These are phyloP conservation scores for Termitomyces sp. DNA, from an alignment of 768 basidiomycete genomes.

Conservation along the genomic window DNA sequence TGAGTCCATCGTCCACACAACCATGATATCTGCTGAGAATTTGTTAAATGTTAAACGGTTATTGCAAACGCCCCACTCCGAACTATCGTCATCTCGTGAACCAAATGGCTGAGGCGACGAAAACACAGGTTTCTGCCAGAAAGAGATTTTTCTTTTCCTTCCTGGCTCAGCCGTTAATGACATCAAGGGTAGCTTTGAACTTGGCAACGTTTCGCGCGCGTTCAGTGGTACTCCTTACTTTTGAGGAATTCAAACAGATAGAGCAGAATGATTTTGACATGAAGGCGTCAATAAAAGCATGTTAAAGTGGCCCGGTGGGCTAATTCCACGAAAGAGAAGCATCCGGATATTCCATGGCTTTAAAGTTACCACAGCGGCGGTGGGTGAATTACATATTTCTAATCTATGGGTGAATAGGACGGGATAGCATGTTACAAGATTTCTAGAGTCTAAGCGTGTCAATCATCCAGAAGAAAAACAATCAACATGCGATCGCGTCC, in stretches of 20 bases:
- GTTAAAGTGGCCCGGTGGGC: neutral
- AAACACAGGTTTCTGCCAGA: too few relatives aligned
- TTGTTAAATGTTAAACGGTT: too few relatives aligned
- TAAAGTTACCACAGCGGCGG: neutral
- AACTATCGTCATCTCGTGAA: neutral
- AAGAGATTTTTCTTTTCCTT: too few relatives aligned
- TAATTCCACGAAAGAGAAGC: neutral
- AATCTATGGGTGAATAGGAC: neutral
- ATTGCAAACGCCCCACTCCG: neutral
- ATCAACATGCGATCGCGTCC: neutral
- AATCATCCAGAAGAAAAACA: neutral
- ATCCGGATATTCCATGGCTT: neutral
- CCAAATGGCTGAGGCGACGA: neutral
- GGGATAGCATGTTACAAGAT: neutral
- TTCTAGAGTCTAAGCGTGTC: neutral
- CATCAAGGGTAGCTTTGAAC: neutral
- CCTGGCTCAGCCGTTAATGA: neutral
- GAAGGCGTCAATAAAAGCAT: too few relatives aligned
- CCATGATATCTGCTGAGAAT: neutral
- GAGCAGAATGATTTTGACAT: too few relatives aligned
- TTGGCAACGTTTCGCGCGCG: neutral
- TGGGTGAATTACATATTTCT: neutral
- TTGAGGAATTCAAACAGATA: neutral
- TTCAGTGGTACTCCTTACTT: neutral
- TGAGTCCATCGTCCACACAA: neutral